A percentile compares a stretch with the other conserved stretches of the same genome.
phyloP scores from a whole-genome alignment of 2,329 filamentous ascomycete species.

The Colletotrichum sp. region DNA sequence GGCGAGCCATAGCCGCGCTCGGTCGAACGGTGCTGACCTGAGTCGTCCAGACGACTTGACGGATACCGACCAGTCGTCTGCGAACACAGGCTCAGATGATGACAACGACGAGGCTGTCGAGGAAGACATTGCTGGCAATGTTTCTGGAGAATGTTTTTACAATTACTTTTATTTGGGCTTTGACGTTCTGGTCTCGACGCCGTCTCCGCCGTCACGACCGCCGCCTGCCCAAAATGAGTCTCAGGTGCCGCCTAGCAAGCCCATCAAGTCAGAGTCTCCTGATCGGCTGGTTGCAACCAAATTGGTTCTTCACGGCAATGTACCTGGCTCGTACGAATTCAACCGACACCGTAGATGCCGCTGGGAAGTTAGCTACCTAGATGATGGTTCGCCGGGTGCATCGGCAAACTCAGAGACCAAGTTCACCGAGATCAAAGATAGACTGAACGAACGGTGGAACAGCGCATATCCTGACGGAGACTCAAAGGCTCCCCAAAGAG shows the following conservation, averaged over 20 bases:
- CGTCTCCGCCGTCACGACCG: constrained; percentile 65
- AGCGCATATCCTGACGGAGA: constrained; percentile 63
- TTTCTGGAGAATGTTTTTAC: constrained; percentile 83
- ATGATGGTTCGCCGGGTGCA: constrained; percentile 45
- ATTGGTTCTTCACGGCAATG: constrained; percentile 90
- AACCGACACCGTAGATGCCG: constrained; percentile 90
- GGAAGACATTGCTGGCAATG: constrained; percentile 56
- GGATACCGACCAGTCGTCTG: constrained; percentile 78
- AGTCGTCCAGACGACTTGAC: constrained; percentile 61
- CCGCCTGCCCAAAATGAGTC: constrained; percentile 51
- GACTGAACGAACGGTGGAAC: constrained; percentile 73
- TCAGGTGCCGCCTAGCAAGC: constrained; percentile 28
- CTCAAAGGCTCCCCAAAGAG: constrained; percentile 57
- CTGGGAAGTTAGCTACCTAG: constrained; percentile 75
- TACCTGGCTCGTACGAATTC: constrained; percentile 95
- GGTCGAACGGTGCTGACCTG: constrained; percentile 48
- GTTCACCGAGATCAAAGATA: constrained; percentile 74
- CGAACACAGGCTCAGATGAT: constrained; percentile 73
- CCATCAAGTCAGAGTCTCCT: constrained; percentile 46
- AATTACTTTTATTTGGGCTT: constrained; percentile 98
- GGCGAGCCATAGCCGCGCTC: constrained; percentile 53
- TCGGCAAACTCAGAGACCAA: constrained; percentile 75
- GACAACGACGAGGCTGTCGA: constrained; percentile 61
- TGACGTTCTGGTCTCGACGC: constrained; percentile 87
- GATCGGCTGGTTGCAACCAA: constrained; percentile 86